Base-by-base conservation (phyloP, 1,284 basidiomycete genomes). In the Schizopora paradoxa region DNA sequence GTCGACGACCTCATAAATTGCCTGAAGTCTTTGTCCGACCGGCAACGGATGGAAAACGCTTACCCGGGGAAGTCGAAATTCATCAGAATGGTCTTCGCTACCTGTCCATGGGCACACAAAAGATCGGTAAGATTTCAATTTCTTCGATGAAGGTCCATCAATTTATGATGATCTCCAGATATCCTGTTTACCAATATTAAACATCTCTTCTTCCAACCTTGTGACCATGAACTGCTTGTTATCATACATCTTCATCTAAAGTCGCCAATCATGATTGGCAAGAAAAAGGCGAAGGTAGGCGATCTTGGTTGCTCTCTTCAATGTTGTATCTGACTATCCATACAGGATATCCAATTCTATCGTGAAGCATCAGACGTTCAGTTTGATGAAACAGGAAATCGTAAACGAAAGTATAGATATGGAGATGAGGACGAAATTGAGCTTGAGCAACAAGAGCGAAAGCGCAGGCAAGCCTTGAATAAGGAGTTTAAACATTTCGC, bases 341-440 rank as follows among this genome's bases (percentile, higher is more conserved):
- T 18, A 5, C 51, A 92, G 85, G 96, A 99, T 62, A 82, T 99
- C 6, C 96, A 99, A 78, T 98, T 99, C 67, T 96, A 90, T 72
- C 89, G 96, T 19, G 96, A 99, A 69, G 96, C 94, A 2, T 91
- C 91, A 0, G 96, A 99, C 59, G 92, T 95, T 28, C 91, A 95
- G 55, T 99, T 98, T 60, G 96, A 99, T 61, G 96, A 99, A 67
- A 97, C 94, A 0, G 95, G 95, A n/a, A 98, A 98, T 61, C 82
- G 93, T 55, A 99, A 98, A 66, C 82, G 96, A 51, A 94, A 96
- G 67, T 91, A 95, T 55, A 82, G 94, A 45, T 97, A 96, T 60
- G 95, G 95, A 32, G 96, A 99, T 61, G 96, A 99, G 65, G 96
- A 99, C 63, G 96, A 99, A 68, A 94, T 99, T 53, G 95, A 99